phyloP scores from a whole-genome alignment of 139 green algal genomes.

The Closterium sp. region DNA sequence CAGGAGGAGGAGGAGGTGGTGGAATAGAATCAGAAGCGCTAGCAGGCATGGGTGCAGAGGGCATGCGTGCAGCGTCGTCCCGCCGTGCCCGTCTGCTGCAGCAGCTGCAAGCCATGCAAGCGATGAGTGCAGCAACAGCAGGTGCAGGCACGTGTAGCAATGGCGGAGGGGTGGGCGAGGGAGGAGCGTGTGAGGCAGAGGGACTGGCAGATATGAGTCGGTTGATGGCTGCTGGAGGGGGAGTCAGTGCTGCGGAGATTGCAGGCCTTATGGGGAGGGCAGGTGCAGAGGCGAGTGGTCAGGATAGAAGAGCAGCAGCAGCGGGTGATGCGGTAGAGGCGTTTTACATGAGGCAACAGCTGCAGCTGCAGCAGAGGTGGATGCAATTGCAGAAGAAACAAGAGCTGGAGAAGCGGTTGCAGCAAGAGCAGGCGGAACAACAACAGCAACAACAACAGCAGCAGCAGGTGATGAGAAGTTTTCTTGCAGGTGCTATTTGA shows the following conservation, averaged over 20 bases:
- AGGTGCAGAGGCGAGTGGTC: not conserved
- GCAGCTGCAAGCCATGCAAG: not conserved
- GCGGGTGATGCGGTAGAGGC: not conserved
- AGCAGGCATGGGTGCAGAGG: not conserved
- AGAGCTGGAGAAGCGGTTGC: not conserved
- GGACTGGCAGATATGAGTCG: not conserved
- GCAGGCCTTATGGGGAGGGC: not conserved
- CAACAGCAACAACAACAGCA: not conserved
- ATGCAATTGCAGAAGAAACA: not conserved
- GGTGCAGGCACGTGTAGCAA: not conserved
- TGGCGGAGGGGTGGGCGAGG: not conserved
- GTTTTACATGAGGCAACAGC: not conserved
- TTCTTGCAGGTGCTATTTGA: not conserved
- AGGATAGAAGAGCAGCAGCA: not conserved
- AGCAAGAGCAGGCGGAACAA: not conserved
- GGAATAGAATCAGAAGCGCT: not conserved
- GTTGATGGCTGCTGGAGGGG: not conserved
- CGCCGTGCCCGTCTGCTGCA: not conserved
- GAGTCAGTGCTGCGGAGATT: not conserved
- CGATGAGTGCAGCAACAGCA: not conserved
- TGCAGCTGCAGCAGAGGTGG: not conserved
- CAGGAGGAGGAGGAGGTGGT: too few species aligned
- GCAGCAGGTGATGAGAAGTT: not conserved
- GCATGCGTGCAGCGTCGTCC: not conserved
- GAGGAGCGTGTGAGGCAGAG: not conserved